phyloP scores from a whole-genome alignment of 306 rosid genomes.

The Inga oerstediana region DNA sequence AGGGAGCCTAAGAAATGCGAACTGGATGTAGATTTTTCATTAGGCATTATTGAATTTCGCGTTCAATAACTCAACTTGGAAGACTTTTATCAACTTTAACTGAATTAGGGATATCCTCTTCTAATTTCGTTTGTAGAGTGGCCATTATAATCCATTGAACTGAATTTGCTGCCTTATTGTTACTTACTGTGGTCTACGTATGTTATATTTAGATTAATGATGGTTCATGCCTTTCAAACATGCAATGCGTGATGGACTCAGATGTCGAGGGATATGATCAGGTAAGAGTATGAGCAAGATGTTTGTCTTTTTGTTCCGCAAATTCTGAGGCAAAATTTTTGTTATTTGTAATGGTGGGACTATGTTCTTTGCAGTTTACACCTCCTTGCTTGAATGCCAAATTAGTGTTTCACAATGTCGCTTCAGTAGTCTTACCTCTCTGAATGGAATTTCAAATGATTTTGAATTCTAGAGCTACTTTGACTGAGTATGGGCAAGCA shows the following conservation, averaged over 20 bases:
- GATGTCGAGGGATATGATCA: constrained; percentile 82
- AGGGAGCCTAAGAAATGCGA: background rate
- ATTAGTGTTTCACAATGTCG: background rate
- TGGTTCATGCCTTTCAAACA: constrained; percentile 91
- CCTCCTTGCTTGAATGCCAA: background rate
- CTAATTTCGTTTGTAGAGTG: background rate
- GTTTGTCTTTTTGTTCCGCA: background rate
- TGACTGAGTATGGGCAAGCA: background rate
- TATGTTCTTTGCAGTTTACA: background rate
- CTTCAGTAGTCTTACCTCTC: background rate
- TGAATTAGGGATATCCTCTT: background rate
- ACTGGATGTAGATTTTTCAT: background rate
- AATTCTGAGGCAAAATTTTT: background rate
- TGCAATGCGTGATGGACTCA: constrained; percentile 85
- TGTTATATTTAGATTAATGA: constrained; percentile 67
- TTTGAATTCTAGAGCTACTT: background rate
- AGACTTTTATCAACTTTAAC: background rate
- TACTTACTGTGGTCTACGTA: constrained; percentile 8
- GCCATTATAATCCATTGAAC: background rate
- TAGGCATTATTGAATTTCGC: background rate
- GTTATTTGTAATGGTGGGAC: background rate
- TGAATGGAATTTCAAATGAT: background rate
- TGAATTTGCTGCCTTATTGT: background rate
- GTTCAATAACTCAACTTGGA: background rate
- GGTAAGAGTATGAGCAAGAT: constrained; percentile 42